Percentiles rank a stretch among this genome's conserved stretches.
phyloP scores from a whole-genome alignment of 2,329 filamentous ascomycete species.

The Fusarium acutatum region DNA sequence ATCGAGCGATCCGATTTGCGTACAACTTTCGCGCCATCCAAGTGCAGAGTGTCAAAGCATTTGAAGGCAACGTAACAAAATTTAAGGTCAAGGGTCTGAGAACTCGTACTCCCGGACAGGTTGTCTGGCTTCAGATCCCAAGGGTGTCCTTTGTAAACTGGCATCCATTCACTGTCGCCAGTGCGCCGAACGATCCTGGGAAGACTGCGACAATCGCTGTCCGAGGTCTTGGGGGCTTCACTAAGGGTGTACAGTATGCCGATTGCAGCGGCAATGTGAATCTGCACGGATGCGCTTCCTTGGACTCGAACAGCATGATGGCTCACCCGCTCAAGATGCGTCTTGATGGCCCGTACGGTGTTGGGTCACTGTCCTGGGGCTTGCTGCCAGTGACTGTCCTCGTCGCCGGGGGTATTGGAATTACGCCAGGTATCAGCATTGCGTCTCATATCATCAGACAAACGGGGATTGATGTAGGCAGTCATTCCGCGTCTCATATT shows the following conservation, averaged over 20 bases:
- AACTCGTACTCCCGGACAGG: not conserved
- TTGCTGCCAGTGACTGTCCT: not conserved
- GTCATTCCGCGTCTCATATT: not conserved
- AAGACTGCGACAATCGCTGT: not conserved
- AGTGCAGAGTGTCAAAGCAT: not conserved
- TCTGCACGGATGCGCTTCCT: not conserved
- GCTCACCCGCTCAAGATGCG: not conserved
- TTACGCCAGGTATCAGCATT: not conserved
- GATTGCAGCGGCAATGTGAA: not conserved
- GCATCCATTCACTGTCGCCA: not conserved
- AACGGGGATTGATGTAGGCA: rapidly evolving
- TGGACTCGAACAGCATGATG: not conserved
- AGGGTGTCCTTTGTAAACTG: not conserved
- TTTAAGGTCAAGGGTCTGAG: not conserved
- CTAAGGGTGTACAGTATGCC: not conserved
- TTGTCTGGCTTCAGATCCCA: not conserved
- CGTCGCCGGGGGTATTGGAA: not conserved
- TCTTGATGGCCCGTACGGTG: not conserved
- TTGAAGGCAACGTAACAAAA: not conserved
- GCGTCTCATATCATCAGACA: not conserved
- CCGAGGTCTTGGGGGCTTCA: not conserved
- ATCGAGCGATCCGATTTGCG: not conserved
- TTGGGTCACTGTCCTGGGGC: not conserved
- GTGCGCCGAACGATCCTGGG: not conserved
- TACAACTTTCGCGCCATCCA: not conserved